Percentiles rank a stretch among this genome's conserved stretches.
These are phyloP conservation scores for Leishmania lainsoni DNA, from an alignment of 208 protist species.

Conservation along the genomic window DNA sequence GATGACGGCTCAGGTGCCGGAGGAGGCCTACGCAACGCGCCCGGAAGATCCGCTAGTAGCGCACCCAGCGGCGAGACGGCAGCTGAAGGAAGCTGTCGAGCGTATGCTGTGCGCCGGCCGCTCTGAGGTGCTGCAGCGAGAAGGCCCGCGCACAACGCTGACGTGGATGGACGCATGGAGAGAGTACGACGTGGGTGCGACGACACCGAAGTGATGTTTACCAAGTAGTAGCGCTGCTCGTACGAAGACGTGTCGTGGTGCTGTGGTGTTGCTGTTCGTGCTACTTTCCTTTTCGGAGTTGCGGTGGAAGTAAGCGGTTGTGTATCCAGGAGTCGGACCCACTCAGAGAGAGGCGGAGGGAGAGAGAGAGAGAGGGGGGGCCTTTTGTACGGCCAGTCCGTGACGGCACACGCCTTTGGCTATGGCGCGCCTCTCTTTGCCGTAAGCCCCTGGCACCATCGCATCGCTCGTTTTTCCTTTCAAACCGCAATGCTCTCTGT, in stretches of 20 bases:
- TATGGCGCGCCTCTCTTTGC: background rate
- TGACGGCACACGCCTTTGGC: background rate
- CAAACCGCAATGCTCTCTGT: background rate
- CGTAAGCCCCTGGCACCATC: background rate
- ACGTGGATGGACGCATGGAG: conserved; percentile 81
- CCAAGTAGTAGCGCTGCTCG: background rate
- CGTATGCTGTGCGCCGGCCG: conserved; percentile 55
- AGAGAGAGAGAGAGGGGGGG: too few relatives aligned
- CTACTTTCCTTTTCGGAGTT: background rate
- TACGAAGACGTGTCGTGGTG: background rate
- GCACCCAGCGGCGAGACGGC: conserved; percentile 58
- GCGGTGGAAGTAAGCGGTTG: background rate
- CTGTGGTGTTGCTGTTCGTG: background rate
- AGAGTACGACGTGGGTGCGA: conserved; percentile 61
- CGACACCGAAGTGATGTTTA: background rate
- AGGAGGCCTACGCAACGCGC: conserved; percentile 56
- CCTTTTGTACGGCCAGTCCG: background rate
- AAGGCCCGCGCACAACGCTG: conserved; percentile 45
- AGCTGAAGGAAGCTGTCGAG: conserved; percentile 66
- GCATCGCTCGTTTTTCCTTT: background rate
- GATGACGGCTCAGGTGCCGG: conserved; percentile 52
- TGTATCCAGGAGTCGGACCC: background rate
- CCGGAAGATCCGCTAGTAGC: conserved; percentile 27
- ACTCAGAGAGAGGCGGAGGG: background rate
- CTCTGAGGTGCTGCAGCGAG: conserved; percentile 40